Evolutionary conservation across 306 rosid genomes (phyloP).

Genomic region (Prinsepia uniflora): DNA sequence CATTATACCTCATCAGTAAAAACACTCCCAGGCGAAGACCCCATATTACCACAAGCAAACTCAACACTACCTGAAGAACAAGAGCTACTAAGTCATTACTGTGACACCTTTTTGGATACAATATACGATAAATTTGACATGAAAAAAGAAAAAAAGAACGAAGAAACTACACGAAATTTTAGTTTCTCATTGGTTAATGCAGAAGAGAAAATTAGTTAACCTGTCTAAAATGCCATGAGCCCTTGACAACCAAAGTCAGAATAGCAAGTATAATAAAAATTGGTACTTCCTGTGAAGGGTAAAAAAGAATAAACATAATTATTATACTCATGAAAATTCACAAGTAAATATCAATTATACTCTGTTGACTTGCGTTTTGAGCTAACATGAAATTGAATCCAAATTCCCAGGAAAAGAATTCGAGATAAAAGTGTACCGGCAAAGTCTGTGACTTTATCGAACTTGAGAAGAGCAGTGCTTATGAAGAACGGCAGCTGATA

Average conservation of each 20-base stretch:
- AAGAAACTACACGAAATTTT: background rate
- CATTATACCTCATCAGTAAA: slow-evolving; percentile 59
- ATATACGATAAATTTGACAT: background rate
- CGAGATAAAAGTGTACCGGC: slow-evolving; percentile 51
- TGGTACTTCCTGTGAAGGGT: slow-evolving; percentile 69
- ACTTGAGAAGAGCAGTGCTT: slow-evolving; percentile 85
- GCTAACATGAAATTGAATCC: background rate
- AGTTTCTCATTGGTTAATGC: background rate
- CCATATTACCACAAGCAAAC: slow-evolving; percentile 78
- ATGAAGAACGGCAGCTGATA: slow-evolving; percentile 76
- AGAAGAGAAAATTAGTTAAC: slow-evolving; percentile 36
- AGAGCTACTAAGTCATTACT: slow-evolving; percentile 1
- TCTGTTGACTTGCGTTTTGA: too few species aligned
- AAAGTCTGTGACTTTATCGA: slow-evolving; percentile 94
- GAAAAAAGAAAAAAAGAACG: background rate
- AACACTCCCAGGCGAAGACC: slow-evolving; percentile 80
- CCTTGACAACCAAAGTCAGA: slow-evolving; percentile 67
- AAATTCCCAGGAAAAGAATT: background rate
- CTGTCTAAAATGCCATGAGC: slow-evolving; percentile 84
- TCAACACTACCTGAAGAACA: slow-evolving; percentile 55
- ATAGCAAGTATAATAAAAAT: slow-evolving; percentile 79
- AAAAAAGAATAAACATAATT: background rate
- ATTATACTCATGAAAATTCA: too few species aligned
- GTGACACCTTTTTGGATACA: background rate
- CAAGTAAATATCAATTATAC: background rate